Evolutionary conservation across 2,329 filamentous ascomycete genomes (phyloP).

Genomic region (Fusarium brachygibbosum): DNA sequence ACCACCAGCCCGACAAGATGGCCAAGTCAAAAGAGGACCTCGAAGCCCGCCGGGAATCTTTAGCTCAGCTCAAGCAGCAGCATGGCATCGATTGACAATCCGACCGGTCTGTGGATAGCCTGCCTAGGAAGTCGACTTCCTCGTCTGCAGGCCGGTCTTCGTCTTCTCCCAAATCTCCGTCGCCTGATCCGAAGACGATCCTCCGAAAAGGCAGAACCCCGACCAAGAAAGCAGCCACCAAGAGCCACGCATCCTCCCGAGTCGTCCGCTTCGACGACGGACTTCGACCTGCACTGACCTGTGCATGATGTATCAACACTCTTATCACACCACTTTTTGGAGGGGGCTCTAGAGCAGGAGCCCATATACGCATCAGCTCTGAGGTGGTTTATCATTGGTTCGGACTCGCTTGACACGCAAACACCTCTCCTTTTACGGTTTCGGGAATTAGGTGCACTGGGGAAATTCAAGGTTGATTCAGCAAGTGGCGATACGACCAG

Average conservation of each 20-base stretch:
- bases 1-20: slow-evolving; percentile 76
- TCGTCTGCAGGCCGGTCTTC: slow-evolving; percentile 74
- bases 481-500: slow-evolving; percentile 52
- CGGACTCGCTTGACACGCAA: slow-evolving; percentile 45
- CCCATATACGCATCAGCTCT: slow-evolving; percentile 39
- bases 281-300: slow-evolving; percentile 55
- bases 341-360: slow-evolving; percentile 30
- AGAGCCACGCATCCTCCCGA: slow-evolving; percentile 56
- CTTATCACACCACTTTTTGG: slow-evolving; percentile 38
- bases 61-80: slow-evolving; percentile 98
- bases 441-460: slow-evolving; percentile 49
- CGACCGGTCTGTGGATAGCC: slow-evolving; percentile 74
- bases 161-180: slow-evolving; percentile 58
- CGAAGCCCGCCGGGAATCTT: slow-evolving; percentile 92
- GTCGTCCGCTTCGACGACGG: slow-evolving; percentile 60
- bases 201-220: slow-evolving; percentile 59
- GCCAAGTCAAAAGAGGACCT: slow-evolving; percentile 92
- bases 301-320: slow-evolving; percentile 54
- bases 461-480: slow-evolving; percentile 50
- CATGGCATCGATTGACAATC: slow-evolving; percentile 98
- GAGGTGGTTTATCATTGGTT: slow-evolving; percentile 45
- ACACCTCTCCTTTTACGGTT: slow-evolving; percentile 44
- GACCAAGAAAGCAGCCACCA: slow-evolving; percentile 53
- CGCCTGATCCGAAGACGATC: slow-evolving; percentile 60
- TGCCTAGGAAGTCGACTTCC: slow-evolving; percentile 59